Base-by-base conservation (phyloP, 208 protist species). In the Strigomonas galati region DNA sequence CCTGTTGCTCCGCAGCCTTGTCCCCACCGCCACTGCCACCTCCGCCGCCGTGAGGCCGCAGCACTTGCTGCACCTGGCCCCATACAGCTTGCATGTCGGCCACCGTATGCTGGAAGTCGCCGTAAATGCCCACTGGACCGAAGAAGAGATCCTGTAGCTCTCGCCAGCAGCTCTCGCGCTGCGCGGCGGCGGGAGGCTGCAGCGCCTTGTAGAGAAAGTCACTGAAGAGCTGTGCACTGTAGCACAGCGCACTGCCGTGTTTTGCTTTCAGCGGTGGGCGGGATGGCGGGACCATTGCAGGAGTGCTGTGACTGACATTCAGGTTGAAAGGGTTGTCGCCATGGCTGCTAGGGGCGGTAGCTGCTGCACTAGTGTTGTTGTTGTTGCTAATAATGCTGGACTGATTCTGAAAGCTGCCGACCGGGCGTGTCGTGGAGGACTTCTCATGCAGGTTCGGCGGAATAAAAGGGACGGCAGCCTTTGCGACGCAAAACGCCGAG, bases 111-210 rank as follows among this genome's bases (percentile, higher is more conserved):
- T 53, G 48, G 21, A 28, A 28, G 48, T 53, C 21, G 21, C 21
- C 48, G 48, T 53, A 27, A 6, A 28, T 1, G 21, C 48, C 48
- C 21, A 28, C 48, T 2, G 21, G 48, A 2, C 48, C 48, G 48
- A 53, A 53, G 48, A 53, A 28, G 48, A 28, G 21, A 7, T 53
- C 48, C 48, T 53, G 21, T 6, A 53, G 19, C 48, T 53, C 48
- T 10, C 40, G 40, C 40, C 40, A 46, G 40, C 40, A 46, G 40
- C 40, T 46, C 40, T 46, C 40, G 6, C 40, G 40, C 40, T 46
- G 40, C 40, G 40, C 40, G 40, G 6, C 40, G 19, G 40, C 10
- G 12, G 40, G 40, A 4, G 40, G 40, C 40, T n/a, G 40, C 40
- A 46, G 40, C 15, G 40, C 40, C 40, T 46, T 46, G 40, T 46